Conservation (phyloP, 176 grass and related monocot genomes). For the Coix lacrymajobi region DNA sequence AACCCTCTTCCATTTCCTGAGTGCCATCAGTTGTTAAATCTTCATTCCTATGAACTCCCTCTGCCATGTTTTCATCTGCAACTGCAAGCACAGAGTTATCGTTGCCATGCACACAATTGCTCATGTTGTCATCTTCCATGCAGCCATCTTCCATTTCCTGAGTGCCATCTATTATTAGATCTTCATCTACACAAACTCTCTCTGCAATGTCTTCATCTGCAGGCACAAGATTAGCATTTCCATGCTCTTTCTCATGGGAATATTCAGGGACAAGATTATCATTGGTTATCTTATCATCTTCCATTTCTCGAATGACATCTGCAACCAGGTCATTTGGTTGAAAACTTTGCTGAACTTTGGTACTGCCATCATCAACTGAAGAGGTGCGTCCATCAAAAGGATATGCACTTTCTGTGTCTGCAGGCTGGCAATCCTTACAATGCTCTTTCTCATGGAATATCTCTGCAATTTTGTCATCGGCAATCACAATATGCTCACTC, state of each 20-base stretch:
- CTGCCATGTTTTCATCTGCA: background rate
- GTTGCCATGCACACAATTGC: background rate
- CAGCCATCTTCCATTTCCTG: conserved; percentile 12
- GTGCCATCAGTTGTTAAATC: background rate
- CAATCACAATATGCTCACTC: background rate
- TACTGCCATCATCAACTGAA: conserved; percentile 29
- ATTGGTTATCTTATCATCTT: background rate
- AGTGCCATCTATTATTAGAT: background rate
- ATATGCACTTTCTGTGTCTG: conserved; percentile 19
- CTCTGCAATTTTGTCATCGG: background rate
- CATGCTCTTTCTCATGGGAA: background rate
- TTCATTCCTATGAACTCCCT: background rate
- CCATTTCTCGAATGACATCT: background rate
- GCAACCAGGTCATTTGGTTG: conserved; percentile 2
- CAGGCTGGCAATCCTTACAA: conserved; percentile 5
- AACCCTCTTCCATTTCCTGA: conserved; percentile 31
- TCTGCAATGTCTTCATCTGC: background rate
- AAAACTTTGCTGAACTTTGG: conserved; percentile 40
- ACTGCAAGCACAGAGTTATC: background rate
- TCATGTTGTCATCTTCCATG: background rate
- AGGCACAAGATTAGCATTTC: background rate
- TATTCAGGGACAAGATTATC: background rate
- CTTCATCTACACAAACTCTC: background rate
- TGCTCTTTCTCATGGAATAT: background rate
- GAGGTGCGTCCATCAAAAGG: conserved; percentile 45